Percentiles rank a stretch among this genome's conserved stretches.
Conservation (phyloP, 257 asterid species). For the Penstemon davidsonii region DNA sequence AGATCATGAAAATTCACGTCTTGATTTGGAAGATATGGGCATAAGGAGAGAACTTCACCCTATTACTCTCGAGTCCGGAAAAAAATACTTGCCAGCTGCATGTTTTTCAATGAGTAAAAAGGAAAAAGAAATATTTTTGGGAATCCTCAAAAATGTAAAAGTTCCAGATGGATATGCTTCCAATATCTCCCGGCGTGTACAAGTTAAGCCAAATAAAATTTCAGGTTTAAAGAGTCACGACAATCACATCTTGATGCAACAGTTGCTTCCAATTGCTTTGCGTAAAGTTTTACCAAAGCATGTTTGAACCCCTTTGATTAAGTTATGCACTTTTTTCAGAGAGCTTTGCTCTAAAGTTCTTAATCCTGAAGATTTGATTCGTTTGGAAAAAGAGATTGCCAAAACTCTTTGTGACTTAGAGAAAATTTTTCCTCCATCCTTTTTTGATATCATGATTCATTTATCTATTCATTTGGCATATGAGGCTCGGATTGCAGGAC, state of each 20-base stretch:
- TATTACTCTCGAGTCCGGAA: background rate
- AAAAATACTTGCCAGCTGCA: background rate
- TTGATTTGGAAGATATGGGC: slow-evolving; percentile 27
- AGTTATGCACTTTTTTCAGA: slow-evolving; percentile 12
- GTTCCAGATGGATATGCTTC: slow-evolving; percentile 21
- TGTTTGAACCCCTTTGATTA: slow-evolving; percentile 9
- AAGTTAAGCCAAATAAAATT: slow-evolving; percentile 12
- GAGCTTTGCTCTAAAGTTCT: slow-evolving; percentile 10
- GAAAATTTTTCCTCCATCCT: slow-evolving; percentile 21
- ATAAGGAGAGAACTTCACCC: slow-evolving; percentile 20
- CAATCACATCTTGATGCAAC: slow-evolving; percentile 26
- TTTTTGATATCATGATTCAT: slow-evolving; percentile 31
- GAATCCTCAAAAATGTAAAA: slow-evolving; percentile 1
- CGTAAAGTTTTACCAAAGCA: slow-evolving; percentile 12
- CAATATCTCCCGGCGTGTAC: slow-evolving; percentile 13
- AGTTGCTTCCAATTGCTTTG: slow-evolving; percentile 10
- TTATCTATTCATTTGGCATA: slow-evolving; percentile 14
- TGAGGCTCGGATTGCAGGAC: slow-evolving; percentile 22
- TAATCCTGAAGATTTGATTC: slow-evolving; percentile 5
- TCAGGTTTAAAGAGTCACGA: slow-evolving; percentile 19
- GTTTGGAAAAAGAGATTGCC: slow-evolving; percentile 17
- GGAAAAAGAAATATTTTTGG: slow-evolving; percentile 7
- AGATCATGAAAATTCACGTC: slow-evolving; percentile 24
- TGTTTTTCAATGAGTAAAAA: slow-evolving; percentile 17
- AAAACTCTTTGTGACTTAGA: slow-evolving; percentile 17